A percentile compares a stretch with the other conserved stretches of the same genome.
These are phyloP conservation scores for Yamadazyma dendronema DNA, from an alignment of 1,139 yeast genomes.

Conservation along the genomic window DNA sequence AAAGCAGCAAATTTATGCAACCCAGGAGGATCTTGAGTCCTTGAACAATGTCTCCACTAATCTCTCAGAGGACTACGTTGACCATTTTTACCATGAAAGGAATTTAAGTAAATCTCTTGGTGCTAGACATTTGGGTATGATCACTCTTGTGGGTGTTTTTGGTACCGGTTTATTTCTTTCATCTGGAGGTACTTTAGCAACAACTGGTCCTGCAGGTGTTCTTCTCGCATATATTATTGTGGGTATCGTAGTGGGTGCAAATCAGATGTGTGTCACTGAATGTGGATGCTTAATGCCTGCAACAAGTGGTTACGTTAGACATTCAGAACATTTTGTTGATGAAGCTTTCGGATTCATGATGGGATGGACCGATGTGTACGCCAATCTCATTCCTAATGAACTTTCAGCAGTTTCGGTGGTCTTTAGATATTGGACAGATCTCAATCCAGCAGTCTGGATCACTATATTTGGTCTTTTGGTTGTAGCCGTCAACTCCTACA, in stretches of 20 bases:
- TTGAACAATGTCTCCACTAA: background rate
- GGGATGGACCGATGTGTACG: slow-evolving; percentile 61
- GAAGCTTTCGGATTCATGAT: slow-evolving; percentile 59
- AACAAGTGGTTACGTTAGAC: slow-evolving; percentile 56
- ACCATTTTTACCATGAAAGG: slow-evolving; percentile 15
- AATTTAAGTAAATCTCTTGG: slow-evolving; percentile 32
- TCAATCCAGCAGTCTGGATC: slow-evolving; percentile 44
- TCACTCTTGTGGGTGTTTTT: slow-evolving; percentile 43
- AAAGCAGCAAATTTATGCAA: slow-evolving; percentile 8
- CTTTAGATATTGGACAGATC: slow-evolving; percentile 35
- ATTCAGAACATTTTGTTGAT: slow-evolving; percentile 57
- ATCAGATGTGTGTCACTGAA: slow-evolving; percentile 60
- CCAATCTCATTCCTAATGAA: slow-evolving; percentile 40
- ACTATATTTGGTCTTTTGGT: slow-evolving; percentile 37
- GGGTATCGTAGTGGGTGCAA: slow-evolving; percentile 47
- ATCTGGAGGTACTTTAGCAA: slow-evolving; percentile 63
- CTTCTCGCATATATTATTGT: slow-evolving; percentile 48
- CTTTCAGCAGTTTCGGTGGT: slow-evolving; percentile 44
- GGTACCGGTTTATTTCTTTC: slow-evolving; percentile 59
- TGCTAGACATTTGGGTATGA: slow-evolving; percentile 41
- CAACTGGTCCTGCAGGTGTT: slow-evolving; percentile 64
- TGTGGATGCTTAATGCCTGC: slow-evolving; percentile 59
- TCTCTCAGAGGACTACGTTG: slow-evolving; percentile 8
- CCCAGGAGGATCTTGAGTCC: slow-evolving; percentile 11
- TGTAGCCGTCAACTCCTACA: slow-evolving; percentile 38